These are phyloP conservation scores for Firmiana major DNA, from an alignment of 345 rosid genomes.

Conservation along the genomic window DNA sequence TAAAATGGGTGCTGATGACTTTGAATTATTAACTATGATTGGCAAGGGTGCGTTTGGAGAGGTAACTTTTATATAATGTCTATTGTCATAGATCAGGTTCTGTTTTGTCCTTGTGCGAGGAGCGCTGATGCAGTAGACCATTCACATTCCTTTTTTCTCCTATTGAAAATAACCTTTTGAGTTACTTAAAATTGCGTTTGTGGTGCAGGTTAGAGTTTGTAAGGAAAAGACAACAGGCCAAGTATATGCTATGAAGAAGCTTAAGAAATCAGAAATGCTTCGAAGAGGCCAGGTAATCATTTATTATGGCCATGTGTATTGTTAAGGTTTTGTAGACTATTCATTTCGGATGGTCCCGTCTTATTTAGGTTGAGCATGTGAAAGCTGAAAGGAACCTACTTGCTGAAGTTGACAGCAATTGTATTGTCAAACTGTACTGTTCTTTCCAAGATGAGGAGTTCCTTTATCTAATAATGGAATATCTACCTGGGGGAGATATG, in stretches of 20 bases:
- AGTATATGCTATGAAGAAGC: slow-evolving; percentile 96
- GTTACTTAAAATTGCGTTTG: slow-evolving; percentile 14
- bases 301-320: slow-evolving; percentile 13
- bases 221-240: slow-evolving; percentile 82
- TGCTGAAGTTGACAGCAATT: slow-evolving; percentile 94
- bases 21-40: slow-evolving; percentile 76
- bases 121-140: neutral
- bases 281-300: slow-evolving; percentile 87
- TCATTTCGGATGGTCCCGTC: slow-evolving; percentile 8
- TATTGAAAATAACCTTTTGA: neutral
- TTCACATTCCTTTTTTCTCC: neutral
- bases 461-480: slow-evolving; percentile 93
- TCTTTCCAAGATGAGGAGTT: slow-evolving; percentile 92
- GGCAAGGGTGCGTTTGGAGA: slow-evolving; percentile 92
- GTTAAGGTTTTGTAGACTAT: slow-evolving; percentile 9
- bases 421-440: slow-evolving; percentile 91
- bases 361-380: slow-evolving; percentile 82
- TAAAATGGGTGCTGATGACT: slow-evolving; percentile 93
- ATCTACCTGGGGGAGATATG: slow-evolving; percentile 96
- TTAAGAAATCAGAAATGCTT: slow-evolving; percentile 92
- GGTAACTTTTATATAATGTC: slow-evolving; percentile 28
- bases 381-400: slow-evolving; percentile 93
- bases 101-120: neutral
- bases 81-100: neutral
- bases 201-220: slow-evolving; percentile 80